Evolutionary conservation across 352 stramenopile species (phyloP), one percentile per base, ranked within the genome.

Genomic region (Phytophthora tentaculata): DNA sequence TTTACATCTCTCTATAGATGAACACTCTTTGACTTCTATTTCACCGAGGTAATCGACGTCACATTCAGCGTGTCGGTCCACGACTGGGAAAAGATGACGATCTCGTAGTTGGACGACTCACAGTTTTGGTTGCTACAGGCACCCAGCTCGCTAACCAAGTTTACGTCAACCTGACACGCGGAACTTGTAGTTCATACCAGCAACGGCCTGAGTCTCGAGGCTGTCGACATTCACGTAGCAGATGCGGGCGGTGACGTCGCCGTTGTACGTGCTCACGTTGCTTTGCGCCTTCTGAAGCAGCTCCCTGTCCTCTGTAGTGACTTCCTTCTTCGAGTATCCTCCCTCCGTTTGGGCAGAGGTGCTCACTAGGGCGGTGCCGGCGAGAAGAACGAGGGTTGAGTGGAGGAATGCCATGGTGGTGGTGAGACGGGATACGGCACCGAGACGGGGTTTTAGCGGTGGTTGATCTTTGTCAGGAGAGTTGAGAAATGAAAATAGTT

Each of bases 181-280:
- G n/a, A 48, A 48, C n/a, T 48, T 48, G 41, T 48, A 48, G 41
- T 48, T 48, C 2, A 6, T 23, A 13, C 41, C 41, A 3, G 41
- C 23, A 2, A 48, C 41, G 41, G 23, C 41, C 23, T 48, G 41
- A 5, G 17, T 23, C n/a, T 48, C 41, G 41, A 48, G 41, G 12
- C n/a, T 48, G 41, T 48, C 41, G 41, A 48, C 41, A 3, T 48
- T 23, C 17, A 48, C 17, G n/a, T 48, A 48, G n/a, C 41, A 48
- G 17, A 48, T 45, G 39, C 39, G 39, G 2, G 41, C 6, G 3
- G 41, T 48, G 41, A 48, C 41, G 41, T 48, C 41, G 17, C 1
- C 1, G 5, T 48, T 48, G 41, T 48, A 48, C 10, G 41, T 23
- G 39, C 39, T 45, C 39, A 12, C 12, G 9, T 45, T 45, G 39